Base-by-base conservation (phyloP, 2,329 filamentous ascomycete genomes). In the Fusarium odoratissimum region DNA sequence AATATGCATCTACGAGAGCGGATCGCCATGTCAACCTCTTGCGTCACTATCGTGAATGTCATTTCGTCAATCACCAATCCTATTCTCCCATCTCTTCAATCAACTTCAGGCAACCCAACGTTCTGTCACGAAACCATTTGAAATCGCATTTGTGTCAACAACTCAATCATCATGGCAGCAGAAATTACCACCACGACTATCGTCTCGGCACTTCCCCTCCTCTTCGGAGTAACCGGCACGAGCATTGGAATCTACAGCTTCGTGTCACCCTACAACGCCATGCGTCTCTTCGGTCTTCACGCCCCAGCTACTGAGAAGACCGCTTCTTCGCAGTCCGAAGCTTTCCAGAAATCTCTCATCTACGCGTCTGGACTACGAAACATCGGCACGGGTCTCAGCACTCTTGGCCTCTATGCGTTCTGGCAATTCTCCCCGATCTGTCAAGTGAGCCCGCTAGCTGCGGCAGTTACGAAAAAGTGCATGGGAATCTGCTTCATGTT, bases 161-260 rank as follows among this genome's bases (percentile, higher is more conserved):
- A 6, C 4, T 6, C 28, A 38, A 19, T n/a, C 40, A 64, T 19
- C 23, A 65, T 70, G 67, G 37, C 46, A 3, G 35, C 60, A 1
- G n/a, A 59, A 35, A 40, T 69, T 2, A 45, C 52, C 14, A 57
- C 59, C 6, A 42, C 66, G 11, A 33, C 70, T 16, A 28, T 67
- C 8, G 41, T 57, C 17, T 66, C 70, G 11, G 60, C 48, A 10
- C 17, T 73, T 21, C 70, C 70, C 25, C 33, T 71, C 28, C 28
- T 73, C 44, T 66, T 73, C n/a, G 54, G 70, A 40, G 33, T 71
- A 19, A 54, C 57, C 0, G 38, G 66, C 28, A 51, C 64, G 7
- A 56, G 70, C 21, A 25, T 73, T 21, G 70, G 70, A 35, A 67
- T 73, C 33, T 73, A 73, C 48, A 71, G 70, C 48, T 73, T 73